Base-by-base conservation (phyloP, 352 stramenopile species). In the Globisporangium spiculum region DNA sequence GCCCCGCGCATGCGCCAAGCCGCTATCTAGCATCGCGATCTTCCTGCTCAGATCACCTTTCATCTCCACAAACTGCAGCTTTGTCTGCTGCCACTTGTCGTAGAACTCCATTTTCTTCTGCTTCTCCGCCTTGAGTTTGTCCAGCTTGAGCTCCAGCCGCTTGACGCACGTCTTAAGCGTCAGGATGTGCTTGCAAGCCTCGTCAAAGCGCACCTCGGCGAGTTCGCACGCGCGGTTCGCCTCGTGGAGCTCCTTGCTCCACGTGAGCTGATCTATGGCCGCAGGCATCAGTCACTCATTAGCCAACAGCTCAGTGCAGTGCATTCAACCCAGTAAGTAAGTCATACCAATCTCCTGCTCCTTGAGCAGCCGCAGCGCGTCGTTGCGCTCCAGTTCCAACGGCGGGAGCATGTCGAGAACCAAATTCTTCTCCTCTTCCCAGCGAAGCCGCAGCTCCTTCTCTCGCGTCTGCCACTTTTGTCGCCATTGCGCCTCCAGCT, bases 171-270 rank as follows among this genome's bases (percentile, higher is more conserved):
- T 66, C 62, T 83, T 87, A 46, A 91, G 69, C 38, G 71, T 71
- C 24, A 79, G 48, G 26, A 91, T 75, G 60, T 87, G 74, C 36
- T 74, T 73, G 58, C 79, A 83, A 18, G 79, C 80, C 24, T 86
- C 71, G 9, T 71, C 58, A 0, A 86, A 30, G 6, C 69, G 74
- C 22, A 63, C 38, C 27, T 86, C 61, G 2, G 69, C 62, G 0
- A 65, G 32, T 18, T 63, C 46, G n/a, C 74, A 74, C n/a, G 53
- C 59, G 18, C 66, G 60, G 3, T 30, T 36, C 16, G 44, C 53
- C 2, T 77, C 68, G 26, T 69, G 26, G 4, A 71, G 55, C 48
- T 68, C 53, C 20, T 44, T 53, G 26, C 38, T 58, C 60, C 64
- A 61, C 20, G 60, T 62, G 24, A 73, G 36, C 48, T 66, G 44